phyloP scores from a whole-genome alignment of 1,284 basidiomycete species.

The Ustilago sp. region DNA sequence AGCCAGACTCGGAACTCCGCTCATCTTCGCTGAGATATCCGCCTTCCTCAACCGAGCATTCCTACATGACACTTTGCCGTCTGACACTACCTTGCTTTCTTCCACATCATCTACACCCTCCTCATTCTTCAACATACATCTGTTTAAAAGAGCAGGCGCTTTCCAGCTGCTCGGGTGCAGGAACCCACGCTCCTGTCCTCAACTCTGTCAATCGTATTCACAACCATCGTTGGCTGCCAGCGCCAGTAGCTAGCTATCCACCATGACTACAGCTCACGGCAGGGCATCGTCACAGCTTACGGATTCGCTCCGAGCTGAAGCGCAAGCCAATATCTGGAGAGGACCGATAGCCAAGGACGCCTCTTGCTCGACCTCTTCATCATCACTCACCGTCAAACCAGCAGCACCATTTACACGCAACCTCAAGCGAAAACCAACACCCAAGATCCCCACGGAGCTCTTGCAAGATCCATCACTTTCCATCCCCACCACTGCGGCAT shows the following conservation, averaged over 20 bases:
- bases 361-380: neutral
- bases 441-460: slow-evolving; percentile 23
- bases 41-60: neutral
- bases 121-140: neutral
- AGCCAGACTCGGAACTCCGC: slow-evolving; percentile 12
- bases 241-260: neutral
- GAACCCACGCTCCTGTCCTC: neutral
- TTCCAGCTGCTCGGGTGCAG: neutral
- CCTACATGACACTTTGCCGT: neutral
- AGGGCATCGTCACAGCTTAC: slow-evolving; percentile 2
- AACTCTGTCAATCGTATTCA: neutral
- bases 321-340: slow-evolving; percentile 26
- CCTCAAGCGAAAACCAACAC: slow-evolving; percentile 30
- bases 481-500: neutral
- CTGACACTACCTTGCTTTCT: neutral
- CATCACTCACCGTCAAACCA: slow-evolving; percentile 8
- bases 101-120: neutral
- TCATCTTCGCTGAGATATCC: slow-evolving; percentile 2
- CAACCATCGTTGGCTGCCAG: neutral
- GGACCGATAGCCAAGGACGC: slow-evolving; percentile 5
- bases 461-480: neutral
- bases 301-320: slow-evolving; percentile 8
- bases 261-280: slow-evolving; percentile 10
- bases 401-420: slow-evolving; percentile 10
- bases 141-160: neutral